Evolutionary conservation across 2,329 filamentous ascomycete genomes (phyloP).

Genomic region (Chaetomiaceae sp.): DNA sequence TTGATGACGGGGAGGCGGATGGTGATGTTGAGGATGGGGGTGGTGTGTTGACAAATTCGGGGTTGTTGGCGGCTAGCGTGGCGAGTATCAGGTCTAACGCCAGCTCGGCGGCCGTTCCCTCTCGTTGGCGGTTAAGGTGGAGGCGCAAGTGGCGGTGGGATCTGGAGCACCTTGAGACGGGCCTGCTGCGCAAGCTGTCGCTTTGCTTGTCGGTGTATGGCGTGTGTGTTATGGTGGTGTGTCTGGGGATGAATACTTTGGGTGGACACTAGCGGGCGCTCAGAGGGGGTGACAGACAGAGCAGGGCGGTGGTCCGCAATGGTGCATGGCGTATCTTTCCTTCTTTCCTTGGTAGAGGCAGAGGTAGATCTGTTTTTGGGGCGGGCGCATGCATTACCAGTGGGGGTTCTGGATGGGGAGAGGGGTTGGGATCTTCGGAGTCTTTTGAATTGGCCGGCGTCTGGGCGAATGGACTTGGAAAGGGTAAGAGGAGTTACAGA

Average conservation of each 20-base stretch:
- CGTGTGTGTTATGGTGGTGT: slow-evolving; percentile 81
- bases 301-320: no score
- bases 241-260: slow-evolving; percentile 79
- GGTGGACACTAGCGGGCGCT: slow-evolving; percentile 15
- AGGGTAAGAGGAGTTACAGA: background rate
- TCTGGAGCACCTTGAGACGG: slow-evolving; percentile 59
- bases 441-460: slow-evolving; percentile 13
- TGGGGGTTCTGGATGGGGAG: background rate
- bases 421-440: background rate
- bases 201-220: slow-evolving; percentile 80
- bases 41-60: slow-evolving; percentile 21
- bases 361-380: background rate
- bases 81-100: slow-evolving; percentile 40
- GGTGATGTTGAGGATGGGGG: slow-evolving; percentile 41
- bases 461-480: slow-evolving; percentile 4
- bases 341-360: no score
- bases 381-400: background rate
- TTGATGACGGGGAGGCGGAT: slow-evolving; percentile 37
- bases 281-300: no score
- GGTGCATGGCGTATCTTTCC: no score
- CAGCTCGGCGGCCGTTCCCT: slow-evolving; percentile 9
- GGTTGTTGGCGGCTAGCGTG: slow-evolving; percentile 41
- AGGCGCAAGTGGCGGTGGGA: slow-evolving; percentile 56
- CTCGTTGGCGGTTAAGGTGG: slow-evolving; percentile 43
- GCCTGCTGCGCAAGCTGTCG: slow-evolving; percentile 65